These are phyloP conservation scores for Ophiostoma himal-ulmi DNA, from an alignment of 2,329 filamentous ascomycete species.

Conservation along the genomic window DNA sequence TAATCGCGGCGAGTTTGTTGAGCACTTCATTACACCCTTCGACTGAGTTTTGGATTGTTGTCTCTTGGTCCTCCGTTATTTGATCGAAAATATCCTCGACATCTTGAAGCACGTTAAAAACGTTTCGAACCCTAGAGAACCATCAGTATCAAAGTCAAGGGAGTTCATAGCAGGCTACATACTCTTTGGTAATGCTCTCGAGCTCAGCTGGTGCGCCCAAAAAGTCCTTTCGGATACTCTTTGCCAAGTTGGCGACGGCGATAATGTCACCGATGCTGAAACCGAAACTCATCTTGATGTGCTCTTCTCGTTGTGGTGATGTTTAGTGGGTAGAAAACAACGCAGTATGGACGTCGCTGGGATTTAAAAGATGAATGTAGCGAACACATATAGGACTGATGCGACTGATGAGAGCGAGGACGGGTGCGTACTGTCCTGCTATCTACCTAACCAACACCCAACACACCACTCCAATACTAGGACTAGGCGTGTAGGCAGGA, in stretches of 20 bases:
- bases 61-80: background rate
- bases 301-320: background rate
- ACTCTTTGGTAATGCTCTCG: background rate
- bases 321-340: background rate
- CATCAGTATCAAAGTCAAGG: background rate
- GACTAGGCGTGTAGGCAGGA: no score
- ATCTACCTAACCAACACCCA: no score
- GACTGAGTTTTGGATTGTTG: background rate
- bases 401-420: no score
- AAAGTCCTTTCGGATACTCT: background rate
- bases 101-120: background rate
- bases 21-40: background rate
- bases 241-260: background rate
- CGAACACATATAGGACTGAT: no score
- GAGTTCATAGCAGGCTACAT: background rate
- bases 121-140: background rate
- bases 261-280: background rate
- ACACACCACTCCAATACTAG: no score
- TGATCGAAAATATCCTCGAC: background rate
- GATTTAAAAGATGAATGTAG: no score
- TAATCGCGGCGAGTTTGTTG: background rate
- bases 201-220: background rate
- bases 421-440: no score
- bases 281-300: background rate
- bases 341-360: background rate